Evolutionary conservation across 768 basidiomycete genomes (phyloP), one percentile per base, ranked within the genome.

Genomic region (Infundibulicybe gibba): DNA sequence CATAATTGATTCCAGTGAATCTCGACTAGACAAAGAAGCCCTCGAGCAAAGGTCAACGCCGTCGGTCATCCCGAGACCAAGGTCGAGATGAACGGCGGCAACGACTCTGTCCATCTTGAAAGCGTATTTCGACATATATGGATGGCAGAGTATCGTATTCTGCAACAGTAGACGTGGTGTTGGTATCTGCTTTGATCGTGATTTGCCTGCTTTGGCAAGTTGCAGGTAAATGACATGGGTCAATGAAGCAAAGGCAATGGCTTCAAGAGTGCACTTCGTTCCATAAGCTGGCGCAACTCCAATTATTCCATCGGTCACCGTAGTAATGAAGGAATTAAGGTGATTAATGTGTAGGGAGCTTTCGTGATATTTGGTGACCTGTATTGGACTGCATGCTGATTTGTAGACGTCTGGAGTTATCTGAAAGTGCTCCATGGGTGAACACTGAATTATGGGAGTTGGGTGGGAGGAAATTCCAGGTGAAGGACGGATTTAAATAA

Each of bases 51-150:
- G 50, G 40, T 81, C 75, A 20, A 75, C 65, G 1, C 60, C 76
- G 11, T 46, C 46, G 11, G 41, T 45, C 11, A 77, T 64, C 8
- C 55, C 58, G 9, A 75, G 43, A 0, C 56, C 61, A 6, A 67
- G 40, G 46, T 81, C 79, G 8, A 57, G 39, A 53, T 61, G 65
- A 13, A 82, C 51, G 2, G 74, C 60, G 3, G 65, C 49, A 0
- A 68, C 64, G 1, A 80, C 52, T 33, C 61, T 64, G 50, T 79
- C 79, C 76, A 77, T 75, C 31, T 60, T 57, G 39, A 81, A 75
- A 0, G 70, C 67, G 41, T 64, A 59, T 48, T 74, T 77, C 13
- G 45, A 52, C 20, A 60, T 45, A 2, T 49, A 30, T 0, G 55
- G 15, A 25, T 66, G 47, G 39, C 61, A 53, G 3, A 79, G 51